Conservation (phyloP, 2,329 filamentous ascomycete genomes). For the Pseudomassariella vexata region DNA sequence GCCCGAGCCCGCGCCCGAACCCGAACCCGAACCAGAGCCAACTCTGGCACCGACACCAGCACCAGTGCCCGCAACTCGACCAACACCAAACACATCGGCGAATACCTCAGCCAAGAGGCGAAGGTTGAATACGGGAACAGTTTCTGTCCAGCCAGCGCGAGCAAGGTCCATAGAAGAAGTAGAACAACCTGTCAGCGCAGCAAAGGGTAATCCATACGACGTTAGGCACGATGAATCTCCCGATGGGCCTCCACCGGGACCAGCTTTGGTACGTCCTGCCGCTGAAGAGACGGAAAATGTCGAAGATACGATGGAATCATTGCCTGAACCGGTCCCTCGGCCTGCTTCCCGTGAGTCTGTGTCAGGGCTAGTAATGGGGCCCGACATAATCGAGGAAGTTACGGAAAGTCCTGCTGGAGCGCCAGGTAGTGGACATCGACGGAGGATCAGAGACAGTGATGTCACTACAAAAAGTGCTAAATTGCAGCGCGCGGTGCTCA, state of each 20-base stretch:
- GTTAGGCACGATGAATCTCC: slow-evolving; percentile 5
- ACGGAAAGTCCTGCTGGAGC: slow-evolving; percentile 48
- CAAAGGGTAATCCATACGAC: slow-evolving; percentile 11
- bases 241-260: neutral
- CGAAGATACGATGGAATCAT: slow-evolving; percentile 11
- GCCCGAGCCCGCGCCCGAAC: neutral
- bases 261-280: slow-evolving; percentile 4
- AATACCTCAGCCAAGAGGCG: slow-evolving; percentile 44
- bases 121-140: slow-evolving; percentile 23
- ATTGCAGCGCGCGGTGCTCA: slow-evolving; percentile 34
- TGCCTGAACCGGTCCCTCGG: slow-evolving; percentile 11
- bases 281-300: slow-evolving; percentile 8
- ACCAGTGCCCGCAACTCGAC: slow-evolving; percentile 24
- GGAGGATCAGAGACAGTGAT: slow-evolving; percentile 29
- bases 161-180: slow-evolving; percentile 13
- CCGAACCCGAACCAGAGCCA: slow-evolving; percentile 9
- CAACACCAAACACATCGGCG: slow-evolving; percentile 42
- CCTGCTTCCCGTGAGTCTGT: slow-evolving; percentile 13
- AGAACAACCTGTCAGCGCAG: slow-evolving; percentile 8
- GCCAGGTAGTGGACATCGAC: slow-evolving; percentile 49
- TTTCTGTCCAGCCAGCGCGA: slow-evolving; percentile 6
- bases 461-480: slow-evolving; percentile 33
- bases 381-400: slow-evolving; percentile 33
- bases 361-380: slow-evolving; percentile 13
- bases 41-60: slow-evolving; percentile 8